phyloP scores from a whole-genome alignment of 75 land plant species.

The Ceratopteris richardii region DNA sequence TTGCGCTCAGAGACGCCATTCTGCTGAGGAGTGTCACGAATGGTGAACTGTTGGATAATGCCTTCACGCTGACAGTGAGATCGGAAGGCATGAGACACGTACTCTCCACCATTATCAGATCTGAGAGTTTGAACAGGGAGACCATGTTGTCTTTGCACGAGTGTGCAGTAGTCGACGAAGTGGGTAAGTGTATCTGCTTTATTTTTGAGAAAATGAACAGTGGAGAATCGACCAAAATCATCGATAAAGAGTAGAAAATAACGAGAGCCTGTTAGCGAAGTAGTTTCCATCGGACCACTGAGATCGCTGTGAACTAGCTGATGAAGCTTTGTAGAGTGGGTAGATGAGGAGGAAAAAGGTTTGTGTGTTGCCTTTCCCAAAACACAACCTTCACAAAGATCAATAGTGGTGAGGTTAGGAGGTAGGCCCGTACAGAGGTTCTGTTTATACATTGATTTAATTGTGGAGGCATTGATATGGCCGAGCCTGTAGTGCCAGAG shows the following conservation, averaged over 20 bases:
- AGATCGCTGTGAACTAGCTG: slow-evolving; percentile 11
- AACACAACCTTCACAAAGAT: background rate
- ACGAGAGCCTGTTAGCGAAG: background rate
- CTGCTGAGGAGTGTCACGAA: slow-evolving; percentile 10
- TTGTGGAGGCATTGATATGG: background rate
- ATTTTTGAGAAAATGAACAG: slow-evolving; percentile 1
- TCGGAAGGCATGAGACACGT: background rate
- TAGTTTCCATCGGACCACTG: slow-evolving; percentile 16
- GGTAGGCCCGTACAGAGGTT: background rate
- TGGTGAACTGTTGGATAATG: slow-evolving; percentile 1
- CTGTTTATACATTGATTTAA: background rate
- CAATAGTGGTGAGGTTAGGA: background rate
- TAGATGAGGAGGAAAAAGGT: background rate
- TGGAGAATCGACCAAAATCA: slow-evolving; percentile 5
- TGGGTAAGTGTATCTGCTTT: background rate
- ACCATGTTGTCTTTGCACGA: background rate
- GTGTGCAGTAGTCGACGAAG: background rate
- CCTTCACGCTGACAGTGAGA: slow-evolving; percentile 2
- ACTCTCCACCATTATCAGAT: slow-evolving; percentile 3
- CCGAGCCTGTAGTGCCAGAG: slow-evolving; percentile 1
- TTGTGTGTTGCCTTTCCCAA: background rate
- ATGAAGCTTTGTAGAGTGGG: background rate
- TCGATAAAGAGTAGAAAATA: slow-evolving; percentile 14
- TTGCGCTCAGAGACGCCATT: slow-evolving; percentile 7
- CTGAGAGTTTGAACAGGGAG: background rate